Percentiles rank a stretch among this genome's conserved stretches.
phyloP scores from a whole-genome alignment of 1,284 basidiomycete species.

The Papiliotrema terrestris region DNA sequence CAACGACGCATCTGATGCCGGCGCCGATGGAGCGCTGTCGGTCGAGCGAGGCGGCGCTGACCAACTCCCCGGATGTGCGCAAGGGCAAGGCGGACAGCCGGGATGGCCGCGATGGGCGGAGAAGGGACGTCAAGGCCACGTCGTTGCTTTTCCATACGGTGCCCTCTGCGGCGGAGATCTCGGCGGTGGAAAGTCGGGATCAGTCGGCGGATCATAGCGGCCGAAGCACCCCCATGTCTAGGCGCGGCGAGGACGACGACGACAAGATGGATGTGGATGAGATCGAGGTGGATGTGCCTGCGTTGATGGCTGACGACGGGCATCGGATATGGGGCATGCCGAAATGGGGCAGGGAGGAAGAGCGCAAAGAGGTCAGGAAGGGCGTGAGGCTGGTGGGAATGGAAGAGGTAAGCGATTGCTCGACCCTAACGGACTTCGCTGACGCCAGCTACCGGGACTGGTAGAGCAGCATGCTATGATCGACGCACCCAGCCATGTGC shows the following conservation, averaged over 20 bases:
- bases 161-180: background rate
- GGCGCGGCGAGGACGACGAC: constrained; percentile 1
- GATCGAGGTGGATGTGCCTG: constrained; percentile 11
- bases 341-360: constrained; percentile 43
- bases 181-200: constrained; percentile 10
- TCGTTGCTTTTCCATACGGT: background rate
- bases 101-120: constrained; percentile 25
- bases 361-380: constrained; percentile 38
- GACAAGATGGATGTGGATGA: constrained; percentile 1
- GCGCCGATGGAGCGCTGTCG: constrained; percentile 41
- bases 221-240: too few species aligned
- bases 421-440: background rate
- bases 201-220: too few species aligned
- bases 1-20: constrained; percentile 34
- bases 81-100: constrained; percentile 14
- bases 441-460: constrained; percentile 31
- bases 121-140: constrained; percentile 1
- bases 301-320: constrained; percentile 7
- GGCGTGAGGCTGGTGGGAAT: constrained; percentile 43
- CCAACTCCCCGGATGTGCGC: constrained; percentile 2
- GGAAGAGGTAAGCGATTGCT: constrained; percentile 31
- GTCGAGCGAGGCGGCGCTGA: constrained; percentile 36
- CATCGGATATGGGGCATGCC: constrained; percentile 44
- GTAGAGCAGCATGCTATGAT: constrained; percentile 41
- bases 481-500: constrained; percentile 44